Percentiles rank a stretch among this genome's conserved stretches.
phyloP scores from a whole-genome alignment of 306 rosid species.

The Alnus rubra region DNA sequence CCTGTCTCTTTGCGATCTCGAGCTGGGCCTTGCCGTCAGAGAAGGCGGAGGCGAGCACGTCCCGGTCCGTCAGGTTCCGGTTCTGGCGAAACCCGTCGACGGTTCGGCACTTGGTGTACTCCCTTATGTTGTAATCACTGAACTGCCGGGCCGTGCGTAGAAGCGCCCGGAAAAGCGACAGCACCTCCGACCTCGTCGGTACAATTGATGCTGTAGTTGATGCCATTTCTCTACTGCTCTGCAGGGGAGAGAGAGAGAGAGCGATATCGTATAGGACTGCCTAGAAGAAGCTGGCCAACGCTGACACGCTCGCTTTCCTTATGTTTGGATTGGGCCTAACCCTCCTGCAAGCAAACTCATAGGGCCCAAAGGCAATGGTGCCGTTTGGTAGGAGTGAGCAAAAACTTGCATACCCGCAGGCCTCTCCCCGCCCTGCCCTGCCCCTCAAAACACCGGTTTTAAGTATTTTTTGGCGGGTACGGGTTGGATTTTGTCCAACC shows the following conservation, averaged over 20 bases:
- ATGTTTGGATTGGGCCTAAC: neutral
- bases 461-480: too few relatives aligned
- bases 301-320: neutral
- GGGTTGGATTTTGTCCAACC: too few relatives aligned
- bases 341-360: neutral
- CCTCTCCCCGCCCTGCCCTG: too few relatives aligned
- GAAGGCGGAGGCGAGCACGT: conserved; percentile 41
- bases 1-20: conserved; percentile 59
- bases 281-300: neutral
- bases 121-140: conserved; percentile 74
- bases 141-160: conserved; percentile 58
- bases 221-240: conserved; percentile 24
- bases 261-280: too few relatives aligned
- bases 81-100: conserved; percentile 62
- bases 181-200: conserved; percentile 46
- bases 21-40: conserved; percentile 58
- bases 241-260: neutral
- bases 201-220: neutral
- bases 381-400: too few relatives aligned
- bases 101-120: conserved; percentile 72
- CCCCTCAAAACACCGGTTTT: too few relatives aligned
- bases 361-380: neutral
- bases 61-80: conserved; percentile 48
- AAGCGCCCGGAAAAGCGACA: conserved; percentile 55
- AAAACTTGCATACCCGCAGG: too few relatives aligned